Evolutionary conservation across 2,329 filamentous ascomycete species (phyloP).

Genomic region (Colletotrichum plurivorum): DNA sequence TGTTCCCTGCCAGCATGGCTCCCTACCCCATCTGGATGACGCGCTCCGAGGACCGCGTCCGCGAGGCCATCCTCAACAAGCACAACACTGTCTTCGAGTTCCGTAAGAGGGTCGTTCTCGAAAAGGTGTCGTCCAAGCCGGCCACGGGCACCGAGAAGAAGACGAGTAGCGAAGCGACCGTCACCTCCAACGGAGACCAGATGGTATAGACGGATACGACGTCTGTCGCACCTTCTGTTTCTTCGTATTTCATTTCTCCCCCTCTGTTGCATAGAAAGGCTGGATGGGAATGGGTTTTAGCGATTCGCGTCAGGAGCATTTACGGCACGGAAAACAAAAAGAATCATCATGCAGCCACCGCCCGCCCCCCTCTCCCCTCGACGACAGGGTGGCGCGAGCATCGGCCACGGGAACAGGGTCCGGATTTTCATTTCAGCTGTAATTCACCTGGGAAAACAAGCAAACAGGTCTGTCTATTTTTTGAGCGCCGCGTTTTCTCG

Average conservation of each 20-base stretch:
- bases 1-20: slow-evolving; percentile 68
- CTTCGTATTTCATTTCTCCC: slow-evolving; percentile 22
- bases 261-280: slow-evolving; percentile 13
- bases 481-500: slow-evolving; percentile 30
- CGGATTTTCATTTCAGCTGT: slow-evolving; percentile 33
- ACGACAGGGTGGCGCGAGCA: slow-evolving; percentile 10
- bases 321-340: slow-evolving; percentile 32
- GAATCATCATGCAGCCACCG: slow-evolving; percentile 7
- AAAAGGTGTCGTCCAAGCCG: slow-evolving; percentile 26
- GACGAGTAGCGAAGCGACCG: slow-evolving; percentile 33
- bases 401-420: slow-evolving; percentile 23
- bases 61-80: slow-evolving; percentile 57
- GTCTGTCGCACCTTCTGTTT: background rate
- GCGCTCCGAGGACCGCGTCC: slow-evolving; percentile 57
- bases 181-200: slow-evolving; percentile 34
- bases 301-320: slow-evolving; percentile 37
- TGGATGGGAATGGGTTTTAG: slow-evolving; percentile 27
- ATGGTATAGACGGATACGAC: slow-evolving; percentile 17
- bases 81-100: slow-evolving; percentile 45
- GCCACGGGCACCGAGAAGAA: slow-evolving; percentile 24
- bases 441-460: slow-evolving; percentile 34
- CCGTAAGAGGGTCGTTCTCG: slow-evolving; percentile 39
- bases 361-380: background rate
- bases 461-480: slow-evolving; percentile 23
- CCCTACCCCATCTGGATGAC: slow-evolving; percentile 55